phyloP scores from a whole-genome alignment of 2,329 filamentous ascomycete species.

The Fusarium sp. region DNA sequence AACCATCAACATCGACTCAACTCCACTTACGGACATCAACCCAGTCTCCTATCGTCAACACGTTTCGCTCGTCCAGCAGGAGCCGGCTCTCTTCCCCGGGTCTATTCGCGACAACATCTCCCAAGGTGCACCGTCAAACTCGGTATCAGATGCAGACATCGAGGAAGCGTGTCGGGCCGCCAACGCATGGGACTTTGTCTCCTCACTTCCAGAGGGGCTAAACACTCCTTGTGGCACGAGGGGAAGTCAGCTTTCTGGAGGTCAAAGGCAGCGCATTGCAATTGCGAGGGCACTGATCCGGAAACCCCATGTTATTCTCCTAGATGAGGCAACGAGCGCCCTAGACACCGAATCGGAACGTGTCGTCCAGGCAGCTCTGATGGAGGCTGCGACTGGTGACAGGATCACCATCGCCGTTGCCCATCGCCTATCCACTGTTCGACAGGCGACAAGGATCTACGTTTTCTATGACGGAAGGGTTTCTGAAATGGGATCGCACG shows the following conservation, averaged over 20 bases:
- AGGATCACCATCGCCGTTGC: constrained; percentile 72
- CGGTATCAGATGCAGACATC: constrained; percentile 45
- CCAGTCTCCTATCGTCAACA: constrained; percentile 46
- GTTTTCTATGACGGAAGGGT: constrained; percentile 66
- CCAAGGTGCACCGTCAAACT: constrained; percentile 50
- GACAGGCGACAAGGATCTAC: constrained; percentile 70
- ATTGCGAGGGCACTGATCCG: constrained; percentile 75
- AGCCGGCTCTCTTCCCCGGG: constrained; percentile 57
- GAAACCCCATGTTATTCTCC: constrained; percentile 69
- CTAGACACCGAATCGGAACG: constrained; percentile 71
- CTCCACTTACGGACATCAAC: constrained; percentile 41
- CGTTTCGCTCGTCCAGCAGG: constrained; percentile 55
- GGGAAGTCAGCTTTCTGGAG: constrained; percentile 73
- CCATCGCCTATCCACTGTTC: constrained; percentile 68
- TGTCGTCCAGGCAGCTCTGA: constrained; percentile 68
- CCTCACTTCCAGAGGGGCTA: constrained; percentile 57
- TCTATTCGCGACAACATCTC: constrained; percentile 67
- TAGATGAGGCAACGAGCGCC: constrained; percentile 73
- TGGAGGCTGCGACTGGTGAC: constrained; percentile 55
- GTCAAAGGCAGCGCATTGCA: constrained; percentile 74
- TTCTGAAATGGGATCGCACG: constrained; percentile 69
- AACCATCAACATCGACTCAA: constrained; percentile 41
- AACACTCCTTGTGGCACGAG: constrained; percentile 69
- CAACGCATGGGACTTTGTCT: constrained; percentile 59
- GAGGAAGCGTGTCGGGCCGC: constrained; percentile 59